phyloP scores from a whole-genome alignment of 2,329 filamentous ascomycete species.

The Penicillium sp. region DNA sequence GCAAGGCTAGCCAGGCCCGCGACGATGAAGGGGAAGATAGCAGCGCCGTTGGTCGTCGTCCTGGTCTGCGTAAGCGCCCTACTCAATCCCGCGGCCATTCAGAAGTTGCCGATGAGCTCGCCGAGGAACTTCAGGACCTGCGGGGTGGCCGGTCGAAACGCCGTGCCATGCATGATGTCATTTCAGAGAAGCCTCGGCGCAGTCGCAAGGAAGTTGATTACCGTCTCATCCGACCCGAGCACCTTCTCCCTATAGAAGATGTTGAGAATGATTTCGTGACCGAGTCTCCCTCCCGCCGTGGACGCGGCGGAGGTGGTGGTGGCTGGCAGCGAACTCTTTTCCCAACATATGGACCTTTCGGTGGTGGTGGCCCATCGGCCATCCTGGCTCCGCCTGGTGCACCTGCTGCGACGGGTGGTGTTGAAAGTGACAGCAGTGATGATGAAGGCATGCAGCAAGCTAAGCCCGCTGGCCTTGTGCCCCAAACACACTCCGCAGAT shows the following conservation, averaged over 20 bases:
- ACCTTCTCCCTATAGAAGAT: slow-evolving; percentile 72
- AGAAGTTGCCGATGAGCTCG: slow-evolving; percentile 60
- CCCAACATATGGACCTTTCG: slow-evolving; percentile 90
- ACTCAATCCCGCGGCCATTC: slow-evolving; percentile 50
- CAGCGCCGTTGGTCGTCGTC: slow-evolving; percentile 55
- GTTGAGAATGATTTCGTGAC: slow-evolving; percentile 66
- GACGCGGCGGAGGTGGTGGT: slow-evolving; percentile 63
- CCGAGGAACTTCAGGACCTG: slow-evolving; percentile 61
- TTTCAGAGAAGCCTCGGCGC: slow-evolving; percentile 55
- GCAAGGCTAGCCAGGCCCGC: slow-evolving; percentile 44
- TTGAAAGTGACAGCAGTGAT: slow-evolving; percentile 95
- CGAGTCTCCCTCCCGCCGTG: slow-evolving; percentile 70
- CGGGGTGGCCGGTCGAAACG: slow-evolving; percentile 51
- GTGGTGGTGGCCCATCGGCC: slow-evolving; percentile 72
- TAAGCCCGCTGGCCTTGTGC: slow-evolving; percentile 61
- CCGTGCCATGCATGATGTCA: slow-evolving; percentile 39
- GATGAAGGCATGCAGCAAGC: slow-evolving; percentile 77
- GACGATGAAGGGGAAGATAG: slow-evolving; percentile 53
- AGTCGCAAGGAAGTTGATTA: slow-evolving; percentile 76
- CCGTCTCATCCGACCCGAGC: slow-evolving; percentile 76
- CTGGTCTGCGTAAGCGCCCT: slow-evolving; percentile 55
- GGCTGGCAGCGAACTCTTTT: slow-evolving; percentile 80
- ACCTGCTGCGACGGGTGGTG: slow-evolving; percentile 71
- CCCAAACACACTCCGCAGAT: slow-evolving; percentile 59
- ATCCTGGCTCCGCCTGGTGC: slow-evolving; percentile 73